Evolutionary conservation across 139 green algal species (phyloP).

Genomic region (Micractinium conductrix): DNA sequence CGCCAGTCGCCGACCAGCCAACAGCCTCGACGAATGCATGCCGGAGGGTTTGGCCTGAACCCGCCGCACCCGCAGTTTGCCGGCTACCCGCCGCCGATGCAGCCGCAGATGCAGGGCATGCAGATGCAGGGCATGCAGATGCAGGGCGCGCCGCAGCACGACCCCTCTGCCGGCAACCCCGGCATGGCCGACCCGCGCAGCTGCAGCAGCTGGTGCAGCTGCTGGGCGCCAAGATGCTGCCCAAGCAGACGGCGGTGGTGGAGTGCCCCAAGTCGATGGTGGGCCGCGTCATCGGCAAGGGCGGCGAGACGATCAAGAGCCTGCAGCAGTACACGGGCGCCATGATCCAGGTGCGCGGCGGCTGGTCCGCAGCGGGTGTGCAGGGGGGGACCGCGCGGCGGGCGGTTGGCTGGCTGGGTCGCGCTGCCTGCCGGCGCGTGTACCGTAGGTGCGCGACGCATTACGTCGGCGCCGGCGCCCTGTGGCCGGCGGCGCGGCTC

Average conservation of each 20-base stretch:
- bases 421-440: too few relatives aligned
- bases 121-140: neutral
- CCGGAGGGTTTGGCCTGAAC: conserved; percentile 1
- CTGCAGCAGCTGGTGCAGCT: conserved; percentile 47
- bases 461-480: too few relatives aligned
- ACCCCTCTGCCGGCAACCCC: too few relatives aligned
- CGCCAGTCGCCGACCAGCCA: neutral
- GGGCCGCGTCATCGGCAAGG: conserved; percentile 93
- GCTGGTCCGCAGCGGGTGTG: too few relatives aligned
- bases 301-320: conserved; percentile 94
- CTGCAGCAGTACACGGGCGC: conserved; percentile 85
- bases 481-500: too few relatives aligned
- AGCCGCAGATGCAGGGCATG: neutral
- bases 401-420: too few relatives aligned
- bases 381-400: too few relatives aligned
- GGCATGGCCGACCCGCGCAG: conserved; percentile 36
- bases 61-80: conserved; percentile 9
- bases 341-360: conserved; percentile 78
- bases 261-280: conserved; percentile 91
- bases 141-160: neutral
- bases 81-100: neutral
- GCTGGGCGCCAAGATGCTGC: conserved; percentile 39
- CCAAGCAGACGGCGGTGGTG: conserved; percentile 64
- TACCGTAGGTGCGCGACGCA: too few relatives aligned
- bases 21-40: conserved; percentile 25